These are phyloP conservation scores for Naematelia encephala DNA, from an alignment of 768 basidiomycete species.

Conservation along the genomic window DNA sequence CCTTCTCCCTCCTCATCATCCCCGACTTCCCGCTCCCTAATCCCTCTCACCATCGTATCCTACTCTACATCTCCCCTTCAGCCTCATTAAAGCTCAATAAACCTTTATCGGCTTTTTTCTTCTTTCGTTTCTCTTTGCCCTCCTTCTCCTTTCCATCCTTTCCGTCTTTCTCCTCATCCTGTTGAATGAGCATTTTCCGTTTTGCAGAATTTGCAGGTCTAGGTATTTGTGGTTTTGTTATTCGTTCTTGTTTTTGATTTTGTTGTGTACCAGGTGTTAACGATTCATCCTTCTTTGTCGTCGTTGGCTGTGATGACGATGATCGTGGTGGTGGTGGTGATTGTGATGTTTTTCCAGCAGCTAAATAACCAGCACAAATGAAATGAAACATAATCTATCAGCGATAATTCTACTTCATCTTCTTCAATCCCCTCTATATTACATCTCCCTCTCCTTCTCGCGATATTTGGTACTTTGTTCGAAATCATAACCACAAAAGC, in stretches of 20 bases:
- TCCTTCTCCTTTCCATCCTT: background rate
- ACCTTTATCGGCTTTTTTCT: constrained; percentile 50
- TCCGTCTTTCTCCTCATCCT: constrained; percentile 12
- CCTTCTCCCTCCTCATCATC: constrained; percentile 2
- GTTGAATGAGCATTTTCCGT: constrained; percentile 35
- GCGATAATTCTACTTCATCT: too few species aligned
- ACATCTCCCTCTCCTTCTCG: too few species aligned
- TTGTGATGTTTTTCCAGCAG: constrained; percentile 23
- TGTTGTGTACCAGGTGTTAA: background rate
- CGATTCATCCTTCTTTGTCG: background rate
- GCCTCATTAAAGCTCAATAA: constrained; percentile 51
- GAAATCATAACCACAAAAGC: too few species aligned
- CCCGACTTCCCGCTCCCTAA: background rate
- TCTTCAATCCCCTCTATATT: too few species aligned
- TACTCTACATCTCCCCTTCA: constrained; percentile 32
- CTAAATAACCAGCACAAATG: constrained; percentile 12
- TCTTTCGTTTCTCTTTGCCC: constrained; percentile 26
- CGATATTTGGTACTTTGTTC: too few species aligned
- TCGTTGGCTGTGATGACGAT: background rate
- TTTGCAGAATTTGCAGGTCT: constrained; percentile 31
- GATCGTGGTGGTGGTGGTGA: constrained; percentile 17
- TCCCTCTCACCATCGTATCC: background rate
- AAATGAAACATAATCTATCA: too few species aligned
- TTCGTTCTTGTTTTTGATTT: constrained; percentile 5
- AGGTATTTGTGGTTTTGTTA: constrained; percentile 16